Evolutionary conservation across 768 basidiomycete species (phyloP), one percentile per base, ranked within the genome.

Genomic region (Mycena floridula): DNA sequence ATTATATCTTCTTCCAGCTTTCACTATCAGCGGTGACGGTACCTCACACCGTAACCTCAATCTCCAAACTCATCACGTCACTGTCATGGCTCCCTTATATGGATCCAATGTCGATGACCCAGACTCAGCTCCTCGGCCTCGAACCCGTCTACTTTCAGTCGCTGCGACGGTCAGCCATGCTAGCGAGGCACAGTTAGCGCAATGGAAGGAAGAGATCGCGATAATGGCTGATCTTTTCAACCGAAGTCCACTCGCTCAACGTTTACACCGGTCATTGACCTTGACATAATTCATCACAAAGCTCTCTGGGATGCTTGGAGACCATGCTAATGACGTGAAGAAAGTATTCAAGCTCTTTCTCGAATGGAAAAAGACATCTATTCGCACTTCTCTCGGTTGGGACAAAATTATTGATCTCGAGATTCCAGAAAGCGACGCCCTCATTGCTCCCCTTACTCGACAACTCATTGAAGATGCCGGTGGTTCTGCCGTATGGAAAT

Each of bases 241-340:
- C 28, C 28, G 16, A 16, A 30, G 28, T 16, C 28, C 28, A 16
- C 28, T 30, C 28, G 28, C 28, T 16, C 9, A 30, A 30, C 28
- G 16, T 9, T 9, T 9, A 30, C 28, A 30, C 9, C 26, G 9
- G 21, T 22, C 37, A 9, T n/a, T 8, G 24, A 20, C 40, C 8
- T 12, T 25, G 18, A 21, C 15, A 3, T 27, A 48, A 8, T 46
- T 30, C 16, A 16, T 30, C 16, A 16, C 28, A 1, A 52, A 49
- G 24, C 16, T 53, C 15, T 43, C 20, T 8, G 52, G 51, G 1
- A 36, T 52, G n/a, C 23, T 40, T 25, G 44, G 43, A 3, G 56
- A 59, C 40, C 59, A 57, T 37, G 54, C 54, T 1, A 46, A 44
- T 20, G 59, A 59, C 25, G 51, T 54, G 27, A 56, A 51, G 42